Base-by-base conservation (phyloP, 129 eudicot species). In the Flaveria ramosissima region DNA sequence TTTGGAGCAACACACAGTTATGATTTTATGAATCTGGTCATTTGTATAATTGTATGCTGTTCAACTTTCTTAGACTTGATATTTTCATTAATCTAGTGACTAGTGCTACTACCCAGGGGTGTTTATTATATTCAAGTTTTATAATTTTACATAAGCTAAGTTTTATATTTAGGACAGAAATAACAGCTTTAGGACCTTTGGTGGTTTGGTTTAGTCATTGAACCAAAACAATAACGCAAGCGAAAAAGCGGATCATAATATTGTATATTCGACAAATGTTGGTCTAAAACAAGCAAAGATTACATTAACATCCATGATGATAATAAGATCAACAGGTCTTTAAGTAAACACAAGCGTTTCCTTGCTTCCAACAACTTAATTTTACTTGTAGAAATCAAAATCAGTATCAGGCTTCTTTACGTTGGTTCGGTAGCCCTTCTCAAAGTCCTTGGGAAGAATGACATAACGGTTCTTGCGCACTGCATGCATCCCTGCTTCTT, bases 401-500 rank as follows among this genome's bases (percentile, higher is more conserved):
- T 92, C 97, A 7, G 96, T 92, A 85, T 92, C 96, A 1, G 92
- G 94, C 77, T 90, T 92, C 90, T 92, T 92, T 15, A 88, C 92
- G 69, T 88, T 89, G 73, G 92, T 77, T 71, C 94, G 77, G 76
- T 86, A 92, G 7, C 96, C 96, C 85, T 92, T 92, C 86, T 92
- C 96, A 10, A 92, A 92, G 78, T 92, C 95, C 80, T 90, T 92
- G 7, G 96, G 98, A 16, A 92, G 92, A 62, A 92, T 88, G 36
- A 88, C 95, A 63, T 90, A 92, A 20, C 95, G 86, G 78, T 90
- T 92, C 87, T 92, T 92, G 20, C 98, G 88, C 45, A 90, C 94
- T n/a, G 96, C 98, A 53, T 84, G 98, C 96, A 93, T 90, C 65
- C 96, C 92, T 17, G 98, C 96, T 82, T 93, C 96, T 86, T 90